phyloP scores from a whole-genome alignment of 2,329 filamentous ascomycete genomes.

The Nemania sp. region DNA sequence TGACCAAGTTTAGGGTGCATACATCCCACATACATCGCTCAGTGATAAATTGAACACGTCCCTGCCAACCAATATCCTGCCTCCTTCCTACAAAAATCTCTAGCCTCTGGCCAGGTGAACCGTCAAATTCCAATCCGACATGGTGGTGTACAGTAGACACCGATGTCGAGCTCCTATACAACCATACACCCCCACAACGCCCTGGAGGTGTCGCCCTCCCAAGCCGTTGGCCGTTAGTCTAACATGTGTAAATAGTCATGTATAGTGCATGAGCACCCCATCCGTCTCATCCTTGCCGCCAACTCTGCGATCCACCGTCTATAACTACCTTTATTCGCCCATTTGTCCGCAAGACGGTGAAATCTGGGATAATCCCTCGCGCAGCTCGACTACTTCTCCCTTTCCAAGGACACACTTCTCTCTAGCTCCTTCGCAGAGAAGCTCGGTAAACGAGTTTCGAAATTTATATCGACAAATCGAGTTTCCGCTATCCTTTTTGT shows the following conservation, averaged over 20 bases:
- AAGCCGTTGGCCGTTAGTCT: not conserved
- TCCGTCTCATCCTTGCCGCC: not conserved
- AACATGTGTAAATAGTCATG: not conserved
- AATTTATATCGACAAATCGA: not conserved
- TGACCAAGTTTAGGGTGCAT: conserved; percentile 3
- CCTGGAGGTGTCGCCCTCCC: no score
- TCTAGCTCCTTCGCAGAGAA: not conserved
- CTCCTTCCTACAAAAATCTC: no score
- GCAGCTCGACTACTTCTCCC: not conserved
- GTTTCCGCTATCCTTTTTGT: not conserved
- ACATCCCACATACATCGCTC: not conserved
- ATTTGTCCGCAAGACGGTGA: not conserved
- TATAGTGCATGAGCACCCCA: not conserved
- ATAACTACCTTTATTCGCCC: not conserved
- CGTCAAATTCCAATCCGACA: no score
- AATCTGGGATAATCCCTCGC: not conserved
- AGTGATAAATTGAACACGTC: not conserved
- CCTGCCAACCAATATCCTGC: no score
- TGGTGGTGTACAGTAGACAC: no score
- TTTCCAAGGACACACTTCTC: not conserved
- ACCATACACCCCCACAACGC: no score
- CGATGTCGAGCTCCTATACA: no score
- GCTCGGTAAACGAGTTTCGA: not conserved
- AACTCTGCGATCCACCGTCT: not conserved
- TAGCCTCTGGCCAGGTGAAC: no score